Conservation (phyloP, 208 protist genomes). For the Blechomonas ayalai region DNA sequence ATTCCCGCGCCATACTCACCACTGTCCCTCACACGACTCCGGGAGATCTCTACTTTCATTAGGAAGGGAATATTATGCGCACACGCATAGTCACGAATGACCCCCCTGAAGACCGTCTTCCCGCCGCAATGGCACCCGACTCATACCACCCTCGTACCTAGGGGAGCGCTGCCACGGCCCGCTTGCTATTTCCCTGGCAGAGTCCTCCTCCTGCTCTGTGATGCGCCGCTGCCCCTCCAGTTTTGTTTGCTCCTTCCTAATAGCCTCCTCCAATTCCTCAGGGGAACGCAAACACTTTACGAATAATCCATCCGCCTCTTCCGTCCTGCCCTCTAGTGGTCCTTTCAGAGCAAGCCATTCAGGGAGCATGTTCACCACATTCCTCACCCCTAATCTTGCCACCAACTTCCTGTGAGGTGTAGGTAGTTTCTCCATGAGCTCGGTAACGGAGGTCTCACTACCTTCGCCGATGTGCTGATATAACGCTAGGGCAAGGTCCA, state of each 20-base stretch:
- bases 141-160: conserved; percentile 22
- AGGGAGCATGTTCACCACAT: conserved; percentile 26
- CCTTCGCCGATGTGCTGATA: conserved; percentile 38
- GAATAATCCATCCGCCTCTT: conserved; percentile 6
- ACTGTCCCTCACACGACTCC: too few species aligned
- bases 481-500: conserved; percentile 47
- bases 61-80: too few species aligned
- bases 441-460: conserved; percentile 2
- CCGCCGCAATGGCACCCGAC: neutral
- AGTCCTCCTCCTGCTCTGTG: neutral
- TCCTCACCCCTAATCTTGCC: conserved; percentile 23
- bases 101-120: too few species aligned
- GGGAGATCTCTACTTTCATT: too few species aligned
- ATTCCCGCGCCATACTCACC: too few species aligned
- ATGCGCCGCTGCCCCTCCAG: neutral
- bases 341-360: conserved; percentile 44
- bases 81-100: too few species aligned
- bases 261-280: conserved; percentile 29
- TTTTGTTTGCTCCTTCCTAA: conserved; percentile 18
- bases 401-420: conserved; percentile 22
- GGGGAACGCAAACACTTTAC: conserved; percentile 17
- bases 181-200: conserved; percentile 4
- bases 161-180: conserved; percentile 9
- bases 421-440: conserved; percentile 25
- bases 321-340: conserved; percentile 2